Percentiles rank a stretch among this genome's conserved stretches.
Evolutionary conservation across 208 protist species (phyloP).

Genomic region (Herpetomonas samuelpessoai): DNA sequence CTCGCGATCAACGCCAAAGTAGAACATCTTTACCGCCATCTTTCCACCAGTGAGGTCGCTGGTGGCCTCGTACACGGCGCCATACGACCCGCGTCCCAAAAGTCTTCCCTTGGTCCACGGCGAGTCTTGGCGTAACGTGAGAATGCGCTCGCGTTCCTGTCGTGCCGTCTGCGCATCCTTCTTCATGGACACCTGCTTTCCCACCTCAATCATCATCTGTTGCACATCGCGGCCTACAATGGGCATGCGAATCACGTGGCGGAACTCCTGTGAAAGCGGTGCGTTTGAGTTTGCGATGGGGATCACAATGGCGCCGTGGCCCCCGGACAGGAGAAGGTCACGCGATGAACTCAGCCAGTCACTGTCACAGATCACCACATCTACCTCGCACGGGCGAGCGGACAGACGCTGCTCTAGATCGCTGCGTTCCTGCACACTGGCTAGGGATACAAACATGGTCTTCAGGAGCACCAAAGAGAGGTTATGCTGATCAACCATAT

Average conservation of each 20-base stretch:
- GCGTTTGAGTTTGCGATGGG: slow-evolving; percentile 49
- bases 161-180: slow-evolving; percentile 81
- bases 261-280: slow-evolving; percentile 41
- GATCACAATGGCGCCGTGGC: slow-evolving; percentile 74
- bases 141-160: slow-evolving; percentile 83
- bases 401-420: slow-evolving; percentile 77
- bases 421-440: slow-evolving; percentile 63
- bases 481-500: slow-evolving; percentile 89
- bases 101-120: slow-evolving; percentile 89
- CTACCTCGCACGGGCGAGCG: slow-evolving; percentile 68
- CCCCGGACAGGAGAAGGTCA: slow-evolving; percentile 55
- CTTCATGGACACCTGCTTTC: slow-evolving; percentile 70
- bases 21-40: slow-evolving; percentile 94
- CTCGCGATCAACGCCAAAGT: slow-evolving; percentile 69
- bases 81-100: slow-evolving; percentile 85
- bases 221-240: slow-evolving; percentile 70
- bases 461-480: slow-evolving; percentile 85
- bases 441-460: slow-evolving; percentile 88
- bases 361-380: slow-evolving; percentile 86
- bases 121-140: slow-evolving; percentile 86
- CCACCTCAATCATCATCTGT: slow-evolving; percentile 75
- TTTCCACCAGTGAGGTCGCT: slow-evolving; percentile 91
- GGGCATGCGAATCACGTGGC: slow-evolving; percentile 71
- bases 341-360: slow-evolving; percentile 74
- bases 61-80: slow-evolving; percentile 87